Conservation (phyloP, 192 early-diverging fungal species). For the Haplosporangium gracile region DNA sequence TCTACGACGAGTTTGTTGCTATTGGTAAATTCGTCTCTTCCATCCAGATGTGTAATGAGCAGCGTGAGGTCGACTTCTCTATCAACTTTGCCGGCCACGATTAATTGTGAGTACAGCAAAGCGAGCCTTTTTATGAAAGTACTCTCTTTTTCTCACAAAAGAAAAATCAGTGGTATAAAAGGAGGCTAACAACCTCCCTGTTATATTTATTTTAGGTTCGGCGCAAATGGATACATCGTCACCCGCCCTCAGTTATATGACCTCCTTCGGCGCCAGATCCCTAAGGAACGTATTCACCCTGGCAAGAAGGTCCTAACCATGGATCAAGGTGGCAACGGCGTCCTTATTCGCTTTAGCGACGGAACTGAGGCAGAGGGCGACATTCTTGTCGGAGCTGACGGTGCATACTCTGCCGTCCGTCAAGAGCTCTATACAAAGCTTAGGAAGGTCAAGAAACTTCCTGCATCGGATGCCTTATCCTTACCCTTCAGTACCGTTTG, state of each 20-base stretch:
- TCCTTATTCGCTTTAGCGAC: slow-evolving; percentile 29
- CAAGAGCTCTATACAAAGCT: slow-evolving; percentile 10
- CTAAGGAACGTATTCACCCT: slow-evolving; percentile 11
- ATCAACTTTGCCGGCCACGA: neutral
- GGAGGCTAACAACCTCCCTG: neutral
- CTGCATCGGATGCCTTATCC: neutral
- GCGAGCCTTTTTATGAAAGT: neutral
- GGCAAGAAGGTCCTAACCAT: slow-evolving; percentile 17
- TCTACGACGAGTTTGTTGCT: slow-evolving; percentile 12
- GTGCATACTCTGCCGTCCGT: slow-evolving; percentile 31
- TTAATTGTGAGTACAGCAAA: neutral
- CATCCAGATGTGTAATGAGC: neutral
- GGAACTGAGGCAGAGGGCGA: slow-evolving; percentile 17
- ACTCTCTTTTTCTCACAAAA: too few species aligned
- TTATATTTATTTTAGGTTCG: neutral
- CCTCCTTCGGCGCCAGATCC: neutral
- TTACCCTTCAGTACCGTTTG: slow-evolving; percentile 11
- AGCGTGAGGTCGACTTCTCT: neutral
- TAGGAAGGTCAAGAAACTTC: neutral
- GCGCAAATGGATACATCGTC: neutral
- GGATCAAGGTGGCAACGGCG: slow-evolving; percentile 16
- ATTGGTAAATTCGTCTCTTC: neutral
- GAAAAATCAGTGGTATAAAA: too few species aligned
- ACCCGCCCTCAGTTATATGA: slow-evolving; percentile 12
- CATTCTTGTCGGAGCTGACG: slow-evolving; percentile 53